Evolutionary conservation across 2,329 filamentous ascomycete species (phyloP), one percentile per base, ranked within the genome.

Genomic region (Apiospora aurea): DNA sequence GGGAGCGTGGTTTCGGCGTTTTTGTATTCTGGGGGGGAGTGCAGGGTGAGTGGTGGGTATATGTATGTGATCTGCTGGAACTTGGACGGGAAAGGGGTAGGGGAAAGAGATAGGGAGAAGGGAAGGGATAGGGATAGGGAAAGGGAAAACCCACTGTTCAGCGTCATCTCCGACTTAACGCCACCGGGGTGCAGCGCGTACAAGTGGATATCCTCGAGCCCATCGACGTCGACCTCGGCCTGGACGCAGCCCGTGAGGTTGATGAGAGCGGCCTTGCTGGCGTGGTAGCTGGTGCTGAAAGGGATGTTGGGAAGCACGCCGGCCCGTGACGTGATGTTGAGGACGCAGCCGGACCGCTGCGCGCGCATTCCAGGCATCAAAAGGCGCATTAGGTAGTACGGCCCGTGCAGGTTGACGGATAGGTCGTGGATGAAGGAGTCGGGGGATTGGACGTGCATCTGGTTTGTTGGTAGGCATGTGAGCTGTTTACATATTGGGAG

Each of bases 201-300:
- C 68, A 80, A 29, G 47, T 80, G 78, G 26, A 80, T 73, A 57
- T 77, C 75, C 2, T 75, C 71, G 34, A 79, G 68, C 1, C 75
- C 76, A 51, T 80, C 79, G 43, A 77, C 70, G 49, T 80, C 79
- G 14, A 76, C 70, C 70, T 80, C 79, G 71, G 76, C 78, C 66
- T 80, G 79, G 44, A 75, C 70, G 70, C 78, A 80, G 2, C 75
- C 76, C 16, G 79, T 80, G 64, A 80, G 72, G 74, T 78, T 77
- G 73, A 80, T 80, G 24, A 80, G 74, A 24, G 78, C 78, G 4
- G 78, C 78, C 70, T 80, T 80, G 77, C 78, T 79, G 14, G 79
- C 73, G 70, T 78, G 79, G 75, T 80, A 80, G 71, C 76, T 77
- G n/a, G 78, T 77, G 73, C 75, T 78, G 74, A 78, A 80, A 1